Conservation (phyloP, 73 alveolate genomes). For the Breviolum minutum region DNA sequence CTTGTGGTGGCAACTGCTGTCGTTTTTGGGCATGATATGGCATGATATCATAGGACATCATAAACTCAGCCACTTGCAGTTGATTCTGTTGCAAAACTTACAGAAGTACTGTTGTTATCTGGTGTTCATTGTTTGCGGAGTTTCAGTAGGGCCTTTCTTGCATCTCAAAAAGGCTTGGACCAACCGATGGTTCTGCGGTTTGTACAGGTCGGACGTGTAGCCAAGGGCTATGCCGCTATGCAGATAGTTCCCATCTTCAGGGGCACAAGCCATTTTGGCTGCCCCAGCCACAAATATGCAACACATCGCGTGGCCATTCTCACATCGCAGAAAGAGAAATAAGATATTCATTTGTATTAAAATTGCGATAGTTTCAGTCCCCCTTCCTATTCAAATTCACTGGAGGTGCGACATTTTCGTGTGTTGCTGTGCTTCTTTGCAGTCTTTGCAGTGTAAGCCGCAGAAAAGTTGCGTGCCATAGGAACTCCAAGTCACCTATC, state of each 20-base stretch:
- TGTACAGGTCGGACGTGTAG: constrained; percentile 32
- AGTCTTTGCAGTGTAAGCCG: constrained; percentile 94
- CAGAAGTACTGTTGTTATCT: background rate
- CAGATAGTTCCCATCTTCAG: constrained; percentile 24
- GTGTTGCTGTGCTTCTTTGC: constrained; percentile 91
- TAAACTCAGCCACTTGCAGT: too few relatives aligned
- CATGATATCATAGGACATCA: too few relatives aligned
- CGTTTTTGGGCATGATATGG: background rate
- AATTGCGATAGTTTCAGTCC: background rate
- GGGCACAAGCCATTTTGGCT: constrained; percentile 40
- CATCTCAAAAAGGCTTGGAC: background rate
- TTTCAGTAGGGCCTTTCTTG: background rate
- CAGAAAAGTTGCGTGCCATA: constrained; percentile 57
- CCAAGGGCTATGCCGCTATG: constrained; percentile 41
- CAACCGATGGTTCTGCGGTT: background rate
- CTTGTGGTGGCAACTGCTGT: background rate
- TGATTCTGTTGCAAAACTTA: background rate
- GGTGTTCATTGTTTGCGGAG: background rate
- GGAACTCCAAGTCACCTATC: constrained; percentile 18
- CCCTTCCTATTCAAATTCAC: background rate
- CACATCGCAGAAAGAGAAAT: background rate
- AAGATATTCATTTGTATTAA: too few relatives aligned
- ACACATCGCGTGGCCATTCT: background rate
- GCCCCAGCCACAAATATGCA: constrained; percentile 12
- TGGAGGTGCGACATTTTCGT: background rate